Evolutionary conservation across 2,329 filamentous ascomycete genomes (phyloP).

Genomic region (Claviceps cyperi): DNA sequence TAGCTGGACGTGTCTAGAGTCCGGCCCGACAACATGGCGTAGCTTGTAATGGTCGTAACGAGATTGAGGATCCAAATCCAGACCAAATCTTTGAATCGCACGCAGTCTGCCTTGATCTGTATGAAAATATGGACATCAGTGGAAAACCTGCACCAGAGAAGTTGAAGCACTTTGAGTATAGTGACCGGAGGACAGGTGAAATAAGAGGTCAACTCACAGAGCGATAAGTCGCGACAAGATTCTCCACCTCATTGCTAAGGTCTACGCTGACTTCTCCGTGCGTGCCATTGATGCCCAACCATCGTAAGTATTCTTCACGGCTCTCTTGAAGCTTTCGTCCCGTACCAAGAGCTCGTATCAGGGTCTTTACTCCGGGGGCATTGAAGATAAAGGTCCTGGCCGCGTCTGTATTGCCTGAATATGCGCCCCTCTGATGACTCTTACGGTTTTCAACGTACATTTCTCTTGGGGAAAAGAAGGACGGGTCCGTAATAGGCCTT

Average conservation of each 20-base stretch:
- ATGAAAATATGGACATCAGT: too few relatives aligned
- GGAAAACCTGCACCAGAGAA: too few relatives aligned
- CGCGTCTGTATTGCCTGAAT: not conserved
- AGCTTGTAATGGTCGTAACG: not conserved
- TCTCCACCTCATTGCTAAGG: not conserved
- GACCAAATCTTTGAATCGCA: not conserved
- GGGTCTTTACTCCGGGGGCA: not conserved
- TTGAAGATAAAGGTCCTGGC: not conserved
- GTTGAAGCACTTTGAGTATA: too few relatives aligned
- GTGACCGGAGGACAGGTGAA: not conserved
- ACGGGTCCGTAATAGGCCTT: not conserved
- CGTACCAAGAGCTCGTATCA: not conserved
- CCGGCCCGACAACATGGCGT: not conserved
- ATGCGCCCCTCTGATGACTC: too few relatives aligned
- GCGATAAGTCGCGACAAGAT: not conserved
- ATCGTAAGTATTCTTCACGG: not conserved
- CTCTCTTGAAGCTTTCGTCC: not conserved
- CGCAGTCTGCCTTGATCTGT: not conserved
- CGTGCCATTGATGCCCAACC: not conserved
- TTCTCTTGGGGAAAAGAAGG: not conserved
- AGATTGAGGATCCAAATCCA: not conserved
- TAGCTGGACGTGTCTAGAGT: not conserved
- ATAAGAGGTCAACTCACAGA: not conserved
- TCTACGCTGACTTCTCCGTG: not conserved
- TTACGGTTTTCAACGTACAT: constrained; percentile 1